Percentiles rank a stretch among this genome's conserved stretches.
These are phyloP conservation scores for Telopea speciosissima DNA, from an alignment of 177 flowering plant genomes.

Conservation along the genomic window DNA sequence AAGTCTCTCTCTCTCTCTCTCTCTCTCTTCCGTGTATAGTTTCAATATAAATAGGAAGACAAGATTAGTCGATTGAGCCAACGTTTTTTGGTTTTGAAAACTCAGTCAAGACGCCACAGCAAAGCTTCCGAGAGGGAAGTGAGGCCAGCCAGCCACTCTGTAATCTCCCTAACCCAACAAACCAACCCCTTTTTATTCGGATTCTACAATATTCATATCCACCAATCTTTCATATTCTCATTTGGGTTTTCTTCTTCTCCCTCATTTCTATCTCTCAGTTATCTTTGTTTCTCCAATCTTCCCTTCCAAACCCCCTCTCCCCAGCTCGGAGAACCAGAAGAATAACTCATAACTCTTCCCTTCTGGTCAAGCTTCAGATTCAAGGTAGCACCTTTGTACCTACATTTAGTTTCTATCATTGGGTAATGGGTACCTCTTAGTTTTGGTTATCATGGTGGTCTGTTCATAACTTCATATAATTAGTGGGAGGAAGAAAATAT, in stretches of 20 bases:
- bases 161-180: neutral
- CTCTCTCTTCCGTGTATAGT: too few relatives aligned
- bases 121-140: neutral
- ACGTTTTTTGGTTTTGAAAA: neutral
- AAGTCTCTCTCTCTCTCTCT: neutral
- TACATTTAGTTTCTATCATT: neutral
- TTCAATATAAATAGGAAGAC: neutral
- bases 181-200: conserved; percentile 1
- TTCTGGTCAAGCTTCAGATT: neutral
- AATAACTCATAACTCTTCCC: neutral
- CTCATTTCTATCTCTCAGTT: neutral
- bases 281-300: neutral
- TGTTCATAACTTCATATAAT: neutral
- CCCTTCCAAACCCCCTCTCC: neutral
- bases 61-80: neutral
- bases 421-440: neutral
- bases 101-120: too few relatives aligned
- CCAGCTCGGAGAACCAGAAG: neutral
- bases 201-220: neutral
- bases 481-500: neutral
- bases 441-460: neutral
- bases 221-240: neutral
- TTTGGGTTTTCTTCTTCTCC: neutral
- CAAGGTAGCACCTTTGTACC: neutral
- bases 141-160: conserved; percentile 1